Evolutionary conservation across 495 filamentous ascomycete species (phyloP).

Genomic region (Podospora comata): DNA sequence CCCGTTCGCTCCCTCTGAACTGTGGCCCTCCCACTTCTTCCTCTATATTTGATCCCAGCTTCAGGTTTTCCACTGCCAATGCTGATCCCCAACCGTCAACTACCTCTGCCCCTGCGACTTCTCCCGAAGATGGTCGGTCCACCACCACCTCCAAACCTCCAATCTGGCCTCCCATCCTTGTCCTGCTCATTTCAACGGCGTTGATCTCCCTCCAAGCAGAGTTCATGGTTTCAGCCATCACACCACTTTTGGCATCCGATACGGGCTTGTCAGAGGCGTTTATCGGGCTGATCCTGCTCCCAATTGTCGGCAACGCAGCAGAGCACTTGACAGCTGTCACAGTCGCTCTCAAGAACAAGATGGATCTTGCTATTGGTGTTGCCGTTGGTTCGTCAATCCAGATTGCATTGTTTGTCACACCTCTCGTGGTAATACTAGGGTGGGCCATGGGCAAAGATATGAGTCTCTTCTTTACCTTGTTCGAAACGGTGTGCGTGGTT

Average conservation of each 20-base stretch:
- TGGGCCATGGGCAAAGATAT: conserved; percentile 81
- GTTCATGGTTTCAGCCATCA: conserved; percentile 79
- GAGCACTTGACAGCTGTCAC: conserved; percentile 89
- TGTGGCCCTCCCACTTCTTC: not conserved
- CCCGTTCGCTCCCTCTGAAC: not conserved
- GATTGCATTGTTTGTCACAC: conserved; percentile 85
- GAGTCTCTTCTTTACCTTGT: conserved; percentile 87
- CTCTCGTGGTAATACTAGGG: conserved; percentile 82
- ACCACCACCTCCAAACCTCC: not conserved
- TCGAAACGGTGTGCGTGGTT: conserved; percentile 84
- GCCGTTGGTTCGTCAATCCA: conserved; percentile 87
- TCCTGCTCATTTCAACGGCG: conserved; percentile 67
- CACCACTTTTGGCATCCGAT: conserved; percentile 59
- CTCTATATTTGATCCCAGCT: not conserved
- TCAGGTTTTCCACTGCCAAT: not conserved
- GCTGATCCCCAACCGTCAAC: not conserved
- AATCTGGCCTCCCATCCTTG: not conserved
- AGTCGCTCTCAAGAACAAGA: conserved; percentile 91
- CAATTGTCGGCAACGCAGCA: conserved; percentile 88
- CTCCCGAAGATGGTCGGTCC: conserved; percentile 21
- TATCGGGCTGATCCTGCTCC: conserved; percentile 83
- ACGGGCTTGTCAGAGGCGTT: conserved; percentile 69
- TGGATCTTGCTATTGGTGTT: conserved; percentile 90
- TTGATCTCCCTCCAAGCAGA: conserved; percentile 85
- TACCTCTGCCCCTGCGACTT: not conserved